Conservation (phyloP, 495 filamentous ascomycete species). For the Podospora anserina region DNA sequence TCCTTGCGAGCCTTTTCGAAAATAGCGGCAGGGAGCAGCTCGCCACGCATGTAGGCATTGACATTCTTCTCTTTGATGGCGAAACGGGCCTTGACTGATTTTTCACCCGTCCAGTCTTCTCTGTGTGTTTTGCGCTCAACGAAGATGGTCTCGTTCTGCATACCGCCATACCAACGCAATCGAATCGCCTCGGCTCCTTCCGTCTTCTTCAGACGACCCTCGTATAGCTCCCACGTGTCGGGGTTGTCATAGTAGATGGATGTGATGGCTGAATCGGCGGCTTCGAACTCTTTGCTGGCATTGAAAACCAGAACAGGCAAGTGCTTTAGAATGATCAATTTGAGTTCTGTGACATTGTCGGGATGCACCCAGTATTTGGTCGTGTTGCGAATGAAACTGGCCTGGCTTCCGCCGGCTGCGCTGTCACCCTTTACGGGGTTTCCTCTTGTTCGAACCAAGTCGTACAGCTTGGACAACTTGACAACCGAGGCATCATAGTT, state of each 20-base stretch:
- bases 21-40: slow-evolving; percentile 72
- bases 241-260: slow-evolving; percentile 98
- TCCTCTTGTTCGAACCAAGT: slow-evolving; percentile 86
- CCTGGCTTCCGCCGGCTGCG: slow-evolving; percentile 84
- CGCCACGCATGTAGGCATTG: slow-evolving; percentile 79
- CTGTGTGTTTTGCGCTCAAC: slow-evolving; percentile 97
- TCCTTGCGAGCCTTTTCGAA: slow-evolving; percentile 96
- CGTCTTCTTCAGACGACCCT: slow-evolving; percentile 91
- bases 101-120: slow-evolving; percentile 98
- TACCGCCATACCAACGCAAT: slow-evolving; percentile 94
- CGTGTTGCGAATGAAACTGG: slow-evolving; percentile 94
- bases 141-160: slow-evolving; percentile 92
- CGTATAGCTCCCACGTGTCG: slow-evolving; percentile 88
- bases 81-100: slow-evolving; percentile 97
- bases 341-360: slow-evolving; percentile 97
- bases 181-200: slow-evolving; percentile 97
- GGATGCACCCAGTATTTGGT: slow-evolving; percentile 99
- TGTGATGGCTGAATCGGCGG: slow-evolving; percentile 85
- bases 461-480: slow-evolving; percentile 93
- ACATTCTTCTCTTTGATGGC: slow-evolving; percentile 94
- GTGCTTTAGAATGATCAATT: slow-evolving; percentile 96
- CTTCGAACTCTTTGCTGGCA: slow-evolving; percentile 91
- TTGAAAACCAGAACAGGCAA: slow-evolving; percentile 97
- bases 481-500: slow-evolving; percentile 97
- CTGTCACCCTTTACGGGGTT: slow-evolving; percentile 90